Percentiles rank a stretch among this genome's conserved stretches.
phyloP scores from a whole-genome alignment of 2,329 filamentous ascomycete species.

The Sporothrix curviconia region DNA sequence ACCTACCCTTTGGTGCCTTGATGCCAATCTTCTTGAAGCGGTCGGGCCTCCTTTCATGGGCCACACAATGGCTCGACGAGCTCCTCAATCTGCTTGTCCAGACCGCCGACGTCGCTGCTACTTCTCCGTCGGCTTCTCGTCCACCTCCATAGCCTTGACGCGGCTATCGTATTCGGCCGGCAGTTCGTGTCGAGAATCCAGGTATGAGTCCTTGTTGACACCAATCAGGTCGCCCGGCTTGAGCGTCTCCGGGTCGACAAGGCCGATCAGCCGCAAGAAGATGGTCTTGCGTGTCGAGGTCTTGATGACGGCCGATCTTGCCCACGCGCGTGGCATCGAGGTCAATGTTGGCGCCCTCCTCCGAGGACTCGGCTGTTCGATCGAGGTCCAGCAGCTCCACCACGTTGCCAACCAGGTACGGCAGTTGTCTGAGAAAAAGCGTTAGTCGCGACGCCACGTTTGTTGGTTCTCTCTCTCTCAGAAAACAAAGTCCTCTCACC shows the following conservation, averaged over 20 bases:
- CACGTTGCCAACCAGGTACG: slow-evolving; percentile 96
- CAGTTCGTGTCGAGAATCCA: slow-evolving; percentile 91
- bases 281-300: slow-evolving; percentile 98
- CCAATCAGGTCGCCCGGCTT: slow-evolving; percentile 96
- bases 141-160: slow-evolving; percentile 99
- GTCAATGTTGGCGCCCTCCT: slow-evolving; percentile 98
- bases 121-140: slow-evolving; percentile 98
- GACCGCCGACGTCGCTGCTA: slow-evolving; percentile 94
- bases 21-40: slow-evolving; percentile 99
- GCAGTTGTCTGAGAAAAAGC: slow-evolving; percentile 94
- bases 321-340: slow-evolving; percentile 92
- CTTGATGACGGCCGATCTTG: slow-evolving; percentile 98
- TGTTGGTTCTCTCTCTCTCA: too few relatives aligned
- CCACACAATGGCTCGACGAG: slow-evolving; percentile 96
- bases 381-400: slow-evolving; percentile 96
- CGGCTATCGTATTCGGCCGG: slow-evolving; percentile 97
- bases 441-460: too few relatives aligned
- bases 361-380: slow-evolving; percentile 88
- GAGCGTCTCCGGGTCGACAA: slow-evolving; percentile 90
- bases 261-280: slow-evolving; percentile 91
- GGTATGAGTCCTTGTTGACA: slow-evolving; percentile 98
- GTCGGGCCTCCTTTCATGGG: slow-evolving; percentile 99
- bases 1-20: slow-evolving; percentile 91
- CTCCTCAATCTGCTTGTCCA: slow-evolving; percentile 99
- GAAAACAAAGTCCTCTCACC: too few relatives aligned